These are phyloP conservation scores for Phytophthora foliorum DNA, from an alignment of 352 stramenopile genomes.

Conservation along the genomic window DNA sequence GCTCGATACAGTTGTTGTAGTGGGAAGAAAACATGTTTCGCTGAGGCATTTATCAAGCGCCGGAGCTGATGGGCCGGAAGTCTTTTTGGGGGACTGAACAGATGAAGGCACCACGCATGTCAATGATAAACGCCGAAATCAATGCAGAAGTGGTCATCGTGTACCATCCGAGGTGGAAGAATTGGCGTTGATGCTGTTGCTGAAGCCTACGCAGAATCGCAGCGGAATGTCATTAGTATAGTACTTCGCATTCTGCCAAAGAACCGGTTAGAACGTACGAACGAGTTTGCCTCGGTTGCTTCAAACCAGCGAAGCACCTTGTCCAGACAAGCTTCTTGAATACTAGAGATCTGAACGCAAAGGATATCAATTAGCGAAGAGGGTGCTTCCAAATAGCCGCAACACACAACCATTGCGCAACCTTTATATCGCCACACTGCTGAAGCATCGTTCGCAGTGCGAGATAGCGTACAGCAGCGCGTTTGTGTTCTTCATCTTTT, in stretches of 20 bases:
- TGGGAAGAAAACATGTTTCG: constrained; percentile 16
- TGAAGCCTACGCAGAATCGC: constrained; percentile 14
- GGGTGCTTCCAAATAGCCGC: neutral
- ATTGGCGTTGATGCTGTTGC: constrained; percentile 50
- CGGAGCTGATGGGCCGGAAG: neutral
- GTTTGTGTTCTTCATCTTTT: constrained; percentile 64
- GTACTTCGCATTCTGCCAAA: neutral
- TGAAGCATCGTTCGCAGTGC: constrained; percentile 61
- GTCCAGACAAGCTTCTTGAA: constrained; percentile 55
- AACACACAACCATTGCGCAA: constrained; percentile 18
- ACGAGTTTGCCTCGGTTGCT: constrained; percentile 30
- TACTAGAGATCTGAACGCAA: constrained; percentile 46
- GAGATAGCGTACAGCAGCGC: constrained; percentile 58
- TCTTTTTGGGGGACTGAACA: constrained; percentile 63
- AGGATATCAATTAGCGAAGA: neutral
- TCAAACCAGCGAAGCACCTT: constrained; percentile 76
- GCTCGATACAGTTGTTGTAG: constrained; percentile 14
- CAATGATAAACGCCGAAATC: neutral
- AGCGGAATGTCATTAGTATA: neutral
- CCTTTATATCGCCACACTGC: constrained; percentile 65
- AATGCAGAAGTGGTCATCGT: neutral
- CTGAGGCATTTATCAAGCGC: constrained; percentile 37
- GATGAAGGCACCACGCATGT: neutral
- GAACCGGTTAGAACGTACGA: constrained; percentile 21
- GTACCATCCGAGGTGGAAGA: constrained; percentile 71